Evolutionary conservation across 495 filamentous ascomycete genomes (phyloP).

Genomic region (Paragyromitra xinjiangensis): DNA sequence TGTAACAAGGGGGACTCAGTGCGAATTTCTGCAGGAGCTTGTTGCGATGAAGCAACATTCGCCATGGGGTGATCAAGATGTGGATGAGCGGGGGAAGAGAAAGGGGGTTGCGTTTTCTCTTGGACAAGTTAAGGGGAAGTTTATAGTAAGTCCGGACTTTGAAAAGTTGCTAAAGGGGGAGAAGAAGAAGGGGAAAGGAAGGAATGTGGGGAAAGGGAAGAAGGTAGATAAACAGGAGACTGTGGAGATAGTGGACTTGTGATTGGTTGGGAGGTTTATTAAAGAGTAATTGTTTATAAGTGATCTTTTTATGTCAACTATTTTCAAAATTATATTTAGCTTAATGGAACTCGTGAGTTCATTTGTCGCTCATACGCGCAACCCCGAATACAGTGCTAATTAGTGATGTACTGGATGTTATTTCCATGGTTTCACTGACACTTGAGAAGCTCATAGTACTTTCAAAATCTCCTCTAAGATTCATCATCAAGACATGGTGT

Average conservation of each 20-base stretch:
- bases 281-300: neutral
- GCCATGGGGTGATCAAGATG: conserved; percentile 50
- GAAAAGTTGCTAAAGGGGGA: conserved; percentile 36
- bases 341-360: neutral
- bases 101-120: conserved; percentile 47
- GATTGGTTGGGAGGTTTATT: neutral
- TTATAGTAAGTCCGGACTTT: conserved; percentile 54
- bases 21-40: conserved; percentile 53
- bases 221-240: neutral
- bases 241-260: neutral
- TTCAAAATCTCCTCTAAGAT: too few species aligned
- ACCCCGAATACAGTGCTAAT: neutral
- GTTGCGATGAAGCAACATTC: conserved; percentile 45
- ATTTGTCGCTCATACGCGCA: neutral
- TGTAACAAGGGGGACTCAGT: conserved; percentile 44
- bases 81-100: conserved; percentile 44
- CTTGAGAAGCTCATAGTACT: too few species aligned
- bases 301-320: neutral
- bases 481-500: too few species aligned
- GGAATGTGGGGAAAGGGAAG: conserved; percentile 26
- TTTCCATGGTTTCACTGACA: too few species aligned
- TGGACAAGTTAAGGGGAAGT: conserved; percentile 54
- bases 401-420: neutral
- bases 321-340: neutral
- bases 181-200: conserved; percentile 3